Evolutionary conservation across 805 yeast genomes (phyloP), one percentile per base, ranked within the genome.

Genomic region (Wickerhamomyces subpelliculosus): DNA sequence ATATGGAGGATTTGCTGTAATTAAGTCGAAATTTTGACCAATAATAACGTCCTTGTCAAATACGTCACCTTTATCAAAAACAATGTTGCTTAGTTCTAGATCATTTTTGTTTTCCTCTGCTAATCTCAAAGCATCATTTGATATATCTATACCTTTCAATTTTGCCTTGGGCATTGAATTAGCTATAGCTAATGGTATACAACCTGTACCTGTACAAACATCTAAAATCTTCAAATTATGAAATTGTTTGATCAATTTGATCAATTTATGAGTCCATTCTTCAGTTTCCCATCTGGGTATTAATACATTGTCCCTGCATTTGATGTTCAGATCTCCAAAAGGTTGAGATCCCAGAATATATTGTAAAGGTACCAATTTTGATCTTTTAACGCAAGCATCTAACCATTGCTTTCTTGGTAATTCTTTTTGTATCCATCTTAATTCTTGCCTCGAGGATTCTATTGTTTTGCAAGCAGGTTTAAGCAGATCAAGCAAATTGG

Each of bases 241-340:
- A 8, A 37, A 18, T 21, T 21, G 5, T 35, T 48, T 34, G 1
- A 51, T 36, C 8, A 42, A 22, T 8, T 43, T 42, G 0, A 64
- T 58, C 17, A 83, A 54, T 38, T 67, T 68, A 22, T 62, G 26
- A 9, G 73, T 65, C 97, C 97, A 90, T 52, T 87, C 95, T 56
- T 90, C 97, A 0, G 98, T 90, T 55, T 90, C 98, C 83, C 90
- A 80, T 35, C 98, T 62, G 0, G 98, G 97, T 21, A 90, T 89
- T 42, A 90, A 62, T 2, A 87, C 97, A 0, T 78, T 78, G 1
- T 63, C 64, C 22, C 58, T 50, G 50, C 96, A 85, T 20, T 50
- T 40, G 4, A 90, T 69, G 11, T 73, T 75, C 35, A 90, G 54
- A 1, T 57, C 51, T 0, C 93, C 95, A 64, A 90, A 90, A 1